Evolutionary conservation across 2,329 filamentous ascomycete species (phyloP).

Genomic region (Westerdykella aurantiaca): DNA sequence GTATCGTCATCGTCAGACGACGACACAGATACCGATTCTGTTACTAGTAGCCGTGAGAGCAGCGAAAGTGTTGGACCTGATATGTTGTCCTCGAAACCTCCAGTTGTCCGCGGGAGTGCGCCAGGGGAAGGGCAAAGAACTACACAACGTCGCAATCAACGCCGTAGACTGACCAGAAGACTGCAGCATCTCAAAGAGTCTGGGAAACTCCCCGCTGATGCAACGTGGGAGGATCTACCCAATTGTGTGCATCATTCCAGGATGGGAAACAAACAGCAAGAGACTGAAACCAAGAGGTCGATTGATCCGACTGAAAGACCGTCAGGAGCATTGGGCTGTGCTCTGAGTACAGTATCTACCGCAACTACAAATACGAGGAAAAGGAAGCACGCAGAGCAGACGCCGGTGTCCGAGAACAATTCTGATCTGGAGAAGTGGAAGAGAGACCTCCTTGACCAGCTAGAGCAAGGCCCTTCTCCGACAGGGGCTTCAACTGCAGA

Average conservation of each 20-base stretch:
- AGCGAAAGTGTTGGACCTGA: slow-evolving; percentile 32
- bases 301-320: too few species aligned
- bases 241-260: slow-evolving; percentile 40
- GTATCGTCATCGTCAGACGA: slow-evolving; percentile 9
- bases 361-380: too few species aligned
- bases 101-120: neutral
- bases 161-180: slow-evolving; percentile 46
- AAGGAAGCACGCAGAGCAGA: too few species aligned
- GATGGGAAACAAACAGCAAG: slow-evolving; percentile 5
- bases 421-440: too few species aligned
- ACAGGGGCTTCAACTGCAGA: slow-evolving; percentile 1
- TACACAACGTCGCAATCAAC: slow-evolving; percentile 53
- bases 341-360: too few species aligned
- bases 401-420: too few species aligned
- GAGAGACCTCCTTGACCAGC: too few species aligned
- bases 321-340: too few species aligned
- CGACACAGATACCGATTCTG: slow-evolving; percentile 26
- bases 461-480: too few species aligned
- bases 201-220: slow-evolving; percentile 48
- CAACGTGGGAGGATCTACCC: slow-evolving; percentile 48
- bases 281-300: too few species aligned
- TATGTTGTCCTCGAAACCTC: slow-evolving; percentile 3
- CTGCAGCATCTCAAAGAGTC: slow-evolving; percentile 49
- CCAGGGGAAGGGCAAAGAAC: slow-evolving; percentile 46
- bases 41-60: slow-evolving; percentile 24